Base-by-base conservation (phyloP, 768 basidiomycete genomes). In the Auricularia cornea region DNA sequence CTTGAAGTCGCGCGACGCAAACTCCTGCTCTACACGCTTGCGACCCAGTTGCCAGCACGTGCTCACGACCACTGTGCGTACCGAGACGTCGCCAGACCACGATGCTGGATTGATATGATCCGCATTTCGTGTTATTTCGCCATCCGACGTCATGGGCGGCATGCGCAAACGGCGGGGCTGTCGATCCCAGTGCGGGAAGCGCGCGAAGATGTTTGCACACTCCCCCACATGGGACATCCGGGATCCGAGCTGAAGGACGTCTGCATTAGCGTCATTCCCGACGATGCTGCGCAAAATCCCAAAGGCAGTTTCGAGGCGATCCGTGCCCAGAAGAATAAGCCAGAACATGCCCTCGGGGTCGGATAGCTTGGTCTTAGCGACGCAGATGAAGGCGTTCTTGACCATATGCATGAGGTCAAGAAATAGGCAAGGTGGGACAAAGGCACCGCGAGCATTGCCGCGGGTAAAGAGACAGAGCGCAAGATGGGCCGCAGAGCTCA, bases 181-280 rank as follows among this genome's bases (percentile, higher is more conserved):
- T 1, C 70, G 67, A 62, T 79, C 78, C 77, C 78, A 80, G 3
- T 78, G 65, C 0, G 77, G 77, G 63, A 75, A 67, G 59, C 70
- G 63, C 0, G 71, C 75, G 8, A 79, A 71, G 26, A 80, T 79
- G 23, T 66, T 73, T 0, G 71, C 62, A 2, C 75, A 70, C 51
- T 78, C 72, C 0, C 70, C 73, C 0, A 74, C 70, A 16, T 73
- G 72, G 23, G 73, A 65, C 3, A 75, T 62, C 1, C 75, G 69
- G 3, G 16, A 51, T 3, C 60, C 70, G 10, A 79, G 69, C 60
- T 77, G 74, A 2, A 68, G 32, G 14, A 64, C 10, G 33, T 68
- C 67, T 31, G 52, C 40, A 62, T 68, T 68, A 0, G 60, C n/a
- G 60, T 51, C 72, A 60, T 61, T 73, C 63, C 29, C 72, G 29